Evolutionary conservation across 2,329 filamentous ascomycete genomes (phyloP), one percentile per base, ranked within the genome.

Genomic region (Hymenoscyphus albidus): DNA sequence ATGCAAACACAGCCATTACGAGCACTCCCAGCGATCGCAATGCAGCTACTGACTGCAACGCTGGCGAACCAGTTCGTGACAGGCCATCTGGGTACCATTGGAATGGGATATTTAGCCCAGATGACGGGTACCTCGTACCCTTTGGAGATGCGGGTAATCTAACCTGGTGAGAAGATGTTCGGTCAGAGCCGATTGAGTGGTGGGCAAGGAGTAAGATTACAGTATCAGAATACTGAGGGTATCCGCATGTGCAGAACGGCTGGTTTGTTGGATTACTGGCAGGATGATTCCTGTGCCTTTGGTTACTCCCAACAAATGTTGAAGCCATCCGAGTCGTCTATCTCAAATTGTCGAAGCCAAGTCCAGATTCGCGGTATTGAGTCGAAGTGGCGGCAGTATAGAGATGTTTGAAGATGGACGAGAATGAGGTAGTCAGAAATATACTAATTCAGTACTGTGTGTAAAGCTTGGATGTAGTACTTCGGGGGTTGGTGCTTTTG

Each of bases 31-130:
- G 48, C 48, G 48, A 54, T 27, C 10, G 48, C 13, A 54, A 18
- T 54, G 48, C 44, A 51, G 44, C 7, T 27, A 22, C 44, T 48
- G 44, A 51, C n/a, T 51, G 44, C 48, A 7, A 54, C 13, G 48
- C 48, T 54, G 48, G 44, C 18, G 18, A 18, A 54, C 27, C 48
- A 10, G 35, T 7, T 35, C 35, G 9, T 35, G 35, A 35, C 35
- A 35, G 35, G 3, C 35, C 35, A 35, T 35, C 48, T 18, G 22
- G 22, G 48, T 27, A 18, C 44, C 44, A n/a, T 27, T 51, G 44
- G 44, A n/a, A 58, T 58, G 38, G 32, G 56, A 22, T 16, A 32
- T 18, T 58, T 58, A 58, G 38, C 56, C 56, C 39, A 39, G 35
- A 58, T 58, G 56, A 39, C 9, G 48, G 48, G 9, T 27, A 54